These are phyloP conservation scores for Selaginella tamariscina DNA, from an alignment of 75 land plant species.

Conservation along the genomic window DNA sequence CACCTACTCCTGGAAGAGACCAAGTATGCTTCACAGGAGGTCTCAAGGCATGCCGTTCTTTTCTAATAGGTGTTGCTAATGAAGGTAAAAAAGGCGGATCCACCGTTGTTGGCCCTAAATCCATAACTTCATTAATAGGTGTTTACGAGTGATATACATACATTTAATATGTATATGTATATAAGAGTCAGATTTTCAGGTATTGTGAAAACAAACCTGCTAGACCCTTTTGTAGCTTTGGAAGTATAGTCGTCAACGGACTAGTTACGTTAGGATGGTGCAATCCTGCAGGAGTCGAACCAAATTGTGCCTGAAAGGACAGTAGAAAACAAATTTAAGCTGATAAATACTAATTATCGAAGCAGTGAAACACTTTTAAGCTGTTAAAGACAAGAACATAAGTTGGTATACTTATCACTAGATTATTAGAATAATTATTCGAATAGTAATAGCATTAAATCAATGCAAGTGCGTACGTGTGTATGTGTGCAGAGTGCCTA, in stretches of 20 bases:
- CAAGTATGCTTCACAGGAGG: slow-evolving; percentile 88
- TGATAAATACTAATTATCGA: not conserved
- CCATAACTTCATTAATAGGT: too few relatives aligned
- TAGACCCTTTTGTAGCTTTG: slow-evolving; percentile 51
- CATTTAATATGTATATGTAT: too few relatives aligned
- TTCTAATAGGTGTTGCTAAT: slow-evolving; percentile 17
- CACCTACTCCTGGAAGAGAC: slow-evolving; percentile 62
- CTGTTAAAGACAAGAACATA: not conserved
- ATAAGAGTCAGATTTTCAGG: too few relatives aligned
- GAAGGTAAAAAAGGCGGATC: not conserved
- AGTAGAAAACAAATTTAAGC: not conserved
- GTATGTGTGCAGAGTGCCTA: not conserved
- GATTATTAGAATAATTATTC: too few relatives aligned
- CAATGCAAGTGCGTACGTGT: too few relatives aligned
- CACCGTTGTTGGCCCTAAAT: not conserved
- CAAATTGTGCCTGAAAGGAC: slow-evolving; percentile 72
- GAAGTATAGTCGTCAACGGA: slow-evolving; percentile 52
- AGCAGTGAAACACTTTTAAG: not conserved
- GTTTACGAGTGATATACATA: too few relatives aligned
- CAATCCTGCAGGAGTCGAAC: slow-evolving; percentile 46
- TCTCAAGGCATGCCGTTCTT: slow-evolving; percentile 72
- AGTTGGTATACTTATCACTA: too few relatives aligned
- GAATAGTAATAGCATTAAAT: too few relatives aligned
- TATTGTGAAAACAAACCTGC: too few relatives aligned
- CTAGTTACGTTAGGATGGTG: slow-evolving; percentile 25